Evolutionary conservation across 805 yeast genomes (phyloP).

Genomic region (Tetrapisispora nanseiensis): DNA sequence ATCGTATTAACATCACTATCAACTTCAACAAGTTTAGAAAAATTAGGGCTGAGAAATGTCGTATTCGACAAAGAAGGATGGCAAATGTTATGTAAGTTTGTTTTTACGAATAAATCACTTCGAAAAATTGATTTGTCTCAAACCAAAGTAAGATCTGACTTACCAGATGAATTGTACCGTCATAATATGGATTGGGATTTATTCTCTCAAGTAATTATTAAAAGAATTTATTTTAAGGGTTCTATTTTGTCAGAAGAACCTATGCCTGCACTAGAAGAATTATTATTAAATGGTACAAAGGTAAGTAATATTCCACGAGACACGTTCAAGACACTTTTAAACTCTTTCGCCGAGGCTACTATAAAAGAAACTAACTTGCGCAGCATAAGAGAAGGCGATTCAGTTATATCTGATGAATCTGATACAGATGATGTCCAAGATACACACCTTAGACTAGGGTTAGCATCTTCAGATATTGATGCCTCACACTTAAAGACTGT

Average conservation of each 20-base stretch:
- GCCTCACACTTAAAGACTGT: constrained; percentile 48
- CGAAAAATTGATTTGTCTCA: constrained; percentile 64
- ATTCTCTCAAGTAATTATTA: constrained; percentile 56
- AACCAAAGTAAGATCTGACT: constrained; percentile 34
- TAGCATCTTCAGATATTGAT: constrained; percentile 63
- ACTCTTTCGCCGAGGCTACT: constrained; percentile 36
- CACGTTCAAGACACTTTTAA: constrained; percentile 45
- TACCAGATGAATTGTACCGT: constrained; percentile 36
- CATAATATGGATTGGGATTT: constrained; percentile 78
- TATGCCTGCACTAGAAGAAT: constrained; percentile 44
- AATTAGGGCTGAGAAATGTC: constrained; percentile 70
- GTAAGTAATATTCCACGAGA: constrained; percentile 38
- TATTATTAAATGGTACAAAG: constrained; percentile 72
- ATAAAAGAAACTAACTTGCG: not conserved
- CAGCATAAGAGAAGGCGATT: not conserved
- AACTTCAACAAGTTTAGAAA: constrained; percentile 56
- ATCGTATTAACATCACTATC: constrained; percentile 62
- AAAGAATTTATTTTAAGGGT: constrained; percentile 45
- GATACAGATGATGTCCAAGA: not conserved
- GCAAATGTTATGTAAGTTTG: constrained; percentile 67
- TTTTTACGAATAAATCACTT: constrained; percentile 51
- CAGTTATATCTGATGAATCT: not conserved
- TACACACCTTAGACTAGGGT: constrained; percentile 43
- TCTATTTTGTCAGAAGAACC: constrained; percentile 9
- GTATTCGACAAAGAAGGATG: constrained; percentile 66